Base-by-base conservation (phyloP, 345 rosid genomes). In the Euphorbia peplus region DNA sequence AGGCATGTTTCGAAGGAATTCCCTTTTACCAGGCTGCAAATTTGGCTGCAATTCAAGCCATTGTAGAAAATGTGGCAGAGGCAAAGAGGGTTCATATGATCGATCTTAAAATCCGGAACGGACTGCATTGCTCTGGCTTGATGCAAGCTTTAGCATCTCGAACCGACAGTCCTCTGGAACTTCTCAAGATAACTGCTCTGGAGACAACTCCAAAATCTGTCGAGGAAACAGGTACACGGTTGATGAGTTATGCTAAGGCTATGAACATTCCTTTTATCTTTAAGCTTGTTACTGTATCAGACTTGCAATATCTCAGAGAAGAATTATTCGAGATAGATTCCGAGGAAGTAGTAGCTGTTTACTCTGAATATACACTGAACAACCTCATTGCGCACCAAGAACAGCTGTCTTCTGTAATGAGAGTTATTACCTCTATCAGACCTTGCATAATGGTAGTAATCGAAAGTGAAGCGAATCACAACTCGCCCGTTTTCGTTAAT, bases 391-490 rank as follows among this genome's bases (percentile, higher is more conserved):
- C 37, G 6, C 52, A 15, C 16, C 81, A 83, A 8, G 46, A 78
- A 51, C 70, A 76, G 58, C 64, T 86, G 16, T 84, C 82, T 67
- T 39, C 70, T 4, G 8, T 81, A 52, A 82, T 82, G 85, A 79
- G 61, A 41, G 79, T 79, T 11, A 35, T 84, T 44, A 70, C 60
- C 21, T 67, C 54, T 42, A 71, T 78, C 60, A 70, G 63, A 21
- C 88, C 88, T 1, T 46, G 77, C 18, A 8, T 81, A 46, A 82
- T 80, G 83, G 88, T 79, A 61, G 70, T 86, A 24, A 28, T 28
- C 3, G 88, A 86, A 70, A 25, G 60, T 2, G 88, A 86, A 54
- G 81, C 80, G 8, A 86, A 82, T 67, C 84, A 71, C 69, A 84
- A 79, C 56, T 81, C 88, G 8, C 83, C 85, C 0, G 35, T 50